Evolutionary conservation across 106 monocot species (phyloP).

Genomic region (Amphibolis antarctica): DNA sequence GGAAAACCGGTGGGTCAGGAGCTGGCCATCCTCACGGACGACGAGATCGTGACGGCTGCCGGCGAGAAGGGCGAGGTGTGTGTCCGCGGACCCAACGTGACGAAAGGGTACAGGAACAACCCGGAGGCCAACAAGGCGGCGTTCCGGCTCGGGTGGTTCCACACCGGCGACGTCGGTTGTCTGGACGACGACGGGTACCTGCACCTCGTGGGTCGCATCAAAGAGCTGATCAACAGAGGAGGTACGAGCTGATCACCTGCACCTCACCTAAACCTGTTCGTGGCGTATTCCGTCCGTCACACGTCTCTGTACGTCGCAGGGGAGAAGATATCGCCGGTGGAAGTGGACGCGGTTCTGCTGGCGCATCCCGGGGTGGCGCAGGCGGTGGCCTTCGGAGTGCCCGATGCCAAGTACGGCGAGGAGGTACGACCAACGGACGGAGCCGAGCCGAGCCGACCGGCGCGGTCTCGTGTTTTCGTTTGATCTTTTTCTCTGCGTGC

Average conservation of each 20-base stretch:
- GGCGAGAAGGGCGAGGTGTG: slow-evolving; percentile 64
- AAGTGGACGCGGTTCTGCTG: slow-evolving; percentile 83
- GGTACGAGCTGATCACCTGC: slow-evolving; percentile 38
- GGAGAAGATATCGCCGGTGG: slow-evolving; percentile 95
- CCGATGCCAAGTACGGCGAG: slow-evolving; percentile 84
- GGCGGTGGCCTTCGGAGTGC: slow-evolving; percentile 89
- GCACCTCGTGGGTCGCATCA: slow-evolving; percentile 81
- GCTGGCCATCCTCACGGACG: slow-evolving; percentile 53
- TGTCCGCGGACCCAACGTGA: slow-evolving; percentile 74
- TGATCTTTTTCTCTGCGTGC: too few relatives aligned
- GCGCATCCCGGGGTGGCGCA: slow-evolving; percentile 59
- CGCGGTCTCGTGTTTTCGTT: neutral
- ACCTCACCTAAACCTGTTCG: too few relatives aligned
- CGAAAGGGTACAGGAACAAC: slow-evolving; percentile 71
- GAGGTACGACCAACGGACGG: slow-evolving; percentile 53
- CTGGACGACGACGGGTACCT: slow-evolving; percentile 75
- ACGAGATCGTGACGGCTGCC: slow-evolving; percentile 17
- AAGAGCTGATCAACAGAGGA: slow-evolving; percentile 96
- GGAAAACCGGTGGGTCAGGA: slow-evolving; percentile 66
- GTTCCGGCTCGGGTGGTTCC: slow-evolving; percentile 82
- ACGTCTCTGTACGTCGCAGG: too few relatives aligned
- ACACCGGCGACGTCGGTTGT: slow-evolving; percentile 73
- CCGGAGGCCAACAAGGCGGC: slow-evolving; percentile 61
- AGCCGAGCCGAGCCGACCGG: neutral
- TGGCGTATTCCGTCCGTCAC: too few relatives aligned